Evolutionary conservation across 2,329 filamentous ascomycete species (phyloP).

Genomic region (Cadophora malorum): DNA sequence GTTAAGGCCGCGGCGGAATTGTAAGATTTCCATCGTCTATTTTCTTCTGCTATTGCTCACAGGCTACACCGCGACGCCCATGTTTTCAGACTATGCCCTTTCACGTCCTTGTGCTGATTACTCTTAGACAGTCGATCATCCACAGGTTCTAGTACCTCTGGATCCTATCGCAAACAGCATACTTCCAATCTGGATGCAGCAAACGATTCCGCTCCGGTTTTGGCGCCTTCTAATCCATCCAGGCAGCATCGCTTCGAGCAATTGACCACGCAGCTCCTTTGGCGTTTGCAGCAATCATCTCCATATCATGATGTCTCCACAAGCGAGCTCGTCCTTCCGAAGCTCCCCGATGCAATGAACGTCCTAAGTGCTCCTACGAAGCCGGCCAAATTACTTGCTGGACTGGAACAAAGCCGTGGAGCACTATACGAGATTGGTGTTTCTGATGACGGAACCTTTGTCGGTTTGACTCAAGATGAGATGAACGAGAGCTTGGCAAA

Average conservation of each 20-base stretch:
- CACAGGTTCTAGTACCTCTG: constrained; percentile 60
- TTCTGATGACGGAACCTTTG: constrained; percentile 88
- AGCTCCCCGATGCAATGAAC: constrained; percentile 69
- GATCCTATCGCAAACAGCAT: constrained; percentile 40
- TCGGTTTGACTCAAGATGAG: constrained; percentile 88
- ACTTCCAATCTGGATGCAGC: constrained; percentile 26
- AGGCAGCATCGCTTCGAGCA: constrained; percentile 87
- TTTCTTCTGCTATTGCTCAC: background rate
- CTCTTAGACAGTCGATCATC: constrained; percentile 65
- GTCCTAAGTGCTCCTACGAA: constrained; percentile 55
- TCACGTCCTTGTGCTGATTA: constrained; percentile 6
- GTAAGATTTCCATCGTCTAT: constrained; percentile 15
- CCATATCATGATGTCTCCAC: constrained; percentile 85
- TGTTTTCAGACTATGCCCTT: background rate
- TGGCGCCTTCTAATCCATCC: constrained; percentile 59
- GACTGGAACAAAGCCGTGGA: constrained; percentile 90
- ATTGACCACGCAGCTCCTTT: constrained; percentile 91
- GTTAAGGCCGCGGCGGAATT: constrained; percentile 77
- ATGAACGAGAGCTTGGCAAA: constrained; percentile 90
- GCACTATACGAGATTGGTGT: constrained; percentile 97
- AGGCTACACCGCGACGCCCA: background rate
- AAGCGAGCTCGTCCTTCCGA: constrained; percentile 75
- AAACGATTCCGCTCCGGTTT: constrained; percentile 27
- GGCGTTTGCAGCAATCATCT: constrained; percentile 93
- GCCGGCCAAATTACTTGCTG: constrained; percentile 69